Evolutionary conservation across 805 yeast species (phyloP).

Genomic region (Lipomyces anomalus): DNA sequence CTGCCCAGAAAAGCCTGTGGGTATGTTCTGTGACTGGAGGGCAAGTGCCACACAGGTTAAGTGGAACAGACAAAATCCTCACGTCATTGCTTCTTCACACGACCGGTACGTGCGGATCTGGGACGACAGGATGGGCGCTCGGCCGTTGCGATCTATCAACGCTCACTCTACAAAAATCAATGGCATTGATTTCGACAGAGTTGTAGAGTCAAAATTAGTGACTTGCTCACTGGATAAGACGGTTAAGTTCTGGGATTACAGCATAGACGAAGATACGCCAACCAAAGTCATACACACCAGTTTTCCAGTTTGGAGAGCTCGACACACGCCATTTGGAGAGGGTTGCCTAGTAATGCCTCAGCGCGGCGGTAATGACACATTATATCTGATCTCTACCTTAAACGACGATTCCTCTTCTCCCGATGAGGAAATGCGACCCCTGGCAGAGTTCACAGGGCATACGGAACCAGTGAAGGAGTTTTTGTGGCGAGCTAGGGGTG

Average conservation of each 20-base stretch:
- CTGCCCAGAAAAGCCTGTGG: constrained; percentile 61
- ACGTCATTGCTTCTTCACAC: constrained; percentile 80
- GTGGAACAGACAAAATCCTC: constrained; percentile 76
- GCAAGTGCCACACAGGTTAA: constrained; percentile 94
- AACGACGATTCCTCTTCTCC: constrained; percentile 33
- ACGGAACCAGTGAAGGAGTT: constrained; percentile 81
- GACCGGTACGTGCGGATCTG: constrained; percentile 75
- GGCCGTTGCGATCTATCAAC: constrained; percentile 57
- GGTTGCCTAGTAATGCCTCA: constrained; percentile 88
- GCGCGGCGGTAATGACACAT: constrained; percentile 71
- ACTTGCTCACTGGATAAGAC: constrained; percentile 83
- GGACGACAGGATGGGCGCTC: constrained; percentile 81
- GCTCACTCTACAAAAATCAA: constrained; percentile 87
- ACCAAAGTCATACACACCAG: constrained; percentile 58
- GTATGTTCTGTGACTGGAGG: constrained; percentile 86
- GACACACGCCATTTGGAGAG: constrained; percentile 82
- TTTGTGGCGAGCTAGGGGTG: constrained; percentile 69
- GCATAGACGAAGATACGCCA: constrained; percentile 40
- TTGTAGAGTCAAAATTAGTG: constrained; percentile 53
- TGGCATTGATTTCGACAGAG: constrained; percentile 76
- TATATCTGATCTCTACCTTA: constrained; percentile 53
- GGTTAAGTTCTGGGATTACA: constrained; percentile 75
- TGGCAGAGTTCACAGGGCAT: constrained; percentile 70
- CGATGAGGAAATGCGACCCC: constrained; percentile 43
- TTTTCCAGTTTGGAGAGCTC: constrained; percentile 84